Conservation (phyloP, 805 yeast species). For the Sugiyamaella lignohabitans region DNA sequence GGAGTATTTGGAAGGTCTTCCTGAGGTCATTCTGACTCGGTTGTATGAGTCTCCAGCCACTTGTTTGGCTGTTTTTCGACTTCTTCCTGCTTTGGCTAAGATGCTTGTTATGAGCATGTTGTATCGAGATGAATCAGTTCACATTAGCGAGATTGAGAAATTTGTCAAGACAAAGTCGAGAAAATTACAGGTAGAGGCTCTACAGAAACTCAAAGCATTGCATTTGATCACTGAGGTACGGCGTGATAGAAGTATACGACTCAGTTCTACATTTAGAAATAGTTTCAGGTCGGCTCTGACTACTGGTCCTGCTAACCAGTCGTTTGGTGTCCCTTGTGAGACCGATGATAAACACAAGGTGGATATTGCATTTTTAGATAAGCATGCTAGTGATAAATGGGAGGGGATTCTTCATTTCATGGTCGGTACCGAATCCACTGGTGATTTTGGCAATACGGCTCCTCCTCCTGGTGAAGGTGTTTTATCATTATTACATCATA, state of each 20-base stretch:
- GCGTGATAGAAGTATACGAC: conserved; percentile 39
- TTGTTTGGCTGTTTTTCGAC: conserved; percentile 84
- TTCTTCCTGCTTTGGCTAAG: conserved; percentile 84
- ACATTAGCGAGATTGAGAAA: conserved; percentile 58
- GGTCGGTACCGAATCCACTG: conserved; percentile 78
- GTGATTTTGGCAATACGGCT: neutral
- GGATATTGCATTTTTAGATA: conserved; percentile 60
- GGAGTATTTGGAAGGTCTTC: conserved; percentile 83
- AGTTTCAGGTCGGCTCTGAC: conserved; percentile 80
- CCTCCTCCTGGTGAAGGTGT: conserved; percentile 77
- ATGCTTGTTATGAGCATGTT: conserved; percentile 82
- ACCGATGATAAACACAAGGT: conserved; percentile 51
- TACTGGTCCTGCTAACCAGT: conserved; percentile 59
- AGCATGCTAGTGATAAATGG: conserved; percentile 84
- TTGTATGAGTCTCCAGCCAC: conserved; percentile 88
- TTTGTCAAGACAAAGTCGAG: conserved; percentile 64
- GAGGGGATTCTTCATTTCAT: conserved; percentile 91
- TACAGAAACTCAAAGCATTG: conserved; percentile 66
- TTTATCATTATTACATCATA: conserved; percentile 62
- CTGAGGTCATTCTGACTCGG: conserved; percentile 76
- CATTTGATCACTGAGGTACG: conserved; percentile 62
- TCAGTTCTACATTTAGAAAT: conserved; percentile 63
- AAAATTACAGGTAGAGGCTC: conserved; percentile 59
- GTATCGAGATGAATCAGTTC: conserved; percentile 68
- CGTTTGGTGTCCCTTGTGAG: conserved; percentile 70